phyloP scores from a whole-genome alignment of 2,329 filamentous ascomycete species.

The Aspergillus sp. region DNA sequence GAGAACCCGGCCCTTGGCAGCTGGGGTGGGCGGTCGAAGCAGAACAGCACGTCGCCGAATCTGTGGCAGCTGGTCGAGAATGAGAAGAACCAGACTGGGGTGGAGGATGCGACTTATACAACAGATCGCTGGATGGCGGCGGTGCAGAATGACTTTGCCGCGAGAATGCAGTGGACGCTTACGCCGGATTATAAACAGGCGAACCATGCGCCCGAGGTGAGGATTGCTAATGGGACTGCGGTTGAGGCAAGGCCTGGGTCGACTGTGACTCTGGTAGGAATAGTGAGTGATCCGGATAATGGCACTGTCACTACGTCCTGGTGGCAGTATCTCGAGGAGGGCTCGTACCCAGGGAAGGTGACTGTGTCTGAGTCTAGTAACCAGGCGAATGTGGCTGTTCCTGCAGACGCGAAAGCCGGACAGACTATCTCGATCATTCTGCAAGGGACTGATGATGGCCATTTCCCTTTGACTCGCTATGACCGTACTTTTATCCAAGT shows the following conservation, averaged over 20 bases:
- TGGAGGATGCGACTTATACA: neutral
- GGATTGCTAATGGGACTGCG: neutral
- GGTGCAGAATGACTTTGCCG: conserved; percentile 6
- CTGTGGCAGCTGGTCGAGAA: neutral
- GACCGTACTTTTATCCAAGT: neutral
- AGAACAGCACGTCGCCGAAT: neutral
- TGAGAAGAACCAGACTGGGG: neutral
- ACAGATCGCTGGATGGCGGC: neutral
- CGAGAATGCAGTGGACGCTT: conserved; percentile 5
- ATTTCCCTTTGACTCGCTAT: conserved; percentile 2
- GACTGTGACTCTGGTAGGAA: neutral
- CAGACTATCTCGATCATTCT: neutral
- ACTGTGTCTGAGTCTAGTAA: neutral
- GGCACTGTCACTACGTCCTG: neutral
- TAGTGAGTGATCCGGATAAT: neutral
- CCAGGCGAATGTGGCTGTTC: neutral
- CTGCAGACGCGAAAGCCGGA: neutral
- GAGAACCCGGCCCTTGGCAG: neutral
- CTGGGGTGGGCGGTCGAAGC: neutral
- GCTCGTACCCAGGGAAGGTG: neutral
- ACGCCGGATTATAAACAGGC: neutral
- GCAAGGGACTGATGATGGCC: conserved; percentile 1
- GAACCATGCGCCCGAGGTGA: neutral
- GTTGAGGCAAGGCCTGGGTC: neutral
- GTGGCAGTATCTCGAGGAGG: conserved; percentile 8